Evolutionary conservation across 352 stramenopile genomes (phyloP), one percentile per base, ranked within the genome.

Genomic region (Pythium grandisporangium): DNA sequence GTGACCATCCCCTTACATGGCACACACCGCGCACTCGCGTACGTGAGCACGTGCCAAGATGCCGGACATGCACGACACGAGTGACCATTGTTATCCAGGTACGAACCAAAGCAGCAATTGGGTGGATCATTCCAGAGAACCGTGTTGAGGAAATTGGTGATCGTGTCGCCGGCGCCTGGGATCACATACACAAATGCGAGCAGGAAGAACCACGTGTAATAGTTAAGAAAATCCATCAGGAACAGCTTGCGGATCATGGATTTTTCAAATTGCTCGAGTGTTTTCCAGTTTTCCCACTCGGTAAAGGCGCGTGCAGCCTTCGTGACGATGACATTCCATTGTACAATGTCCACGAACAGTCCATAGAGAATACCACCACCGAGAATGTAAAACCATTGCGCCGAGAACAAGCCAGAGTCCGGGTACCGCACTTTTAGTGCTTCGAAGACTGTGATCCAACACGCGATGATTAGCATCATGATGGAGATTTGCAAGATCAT

Each of bases 181-280:
- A 91, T 68, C 40, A 91, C 77, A 34, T 91, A 91, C 30, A 91
- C 70, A 48, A 91, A 91, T n/a, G 77, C 77, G 19, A 91, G 55
- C 24, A 87, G 48, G 45, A 91, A 88, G 53, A 91, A 91, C 77
- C 77, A 91, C 51, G 75, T 91, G 58, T 88, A 91, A 61, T 88
- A 88, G 61, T 91, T 91, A 51, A 91, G 69, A 38, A 91, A 91
- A 38, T 91, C 77, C 74, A 91, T 88, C 32, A 84, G 42, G 32
- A 91, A 91, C 11, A 91, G 46, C 42, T 88, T 91, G 30, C 71
- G 70, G 30, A 91, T 72, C 45, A 88, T 57, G 17, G 70, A 71
- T 27, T 77, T 81, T 42, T 91, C 77, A 41, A 84, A 91, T 47
- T 86, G 70, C 49, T 91, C 77, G 26, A 84, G 69, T 0, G 77